Conservation (phyloP, 495 filamentous ascomycete genomes). For the Penicillium paradoxum region DNA sequence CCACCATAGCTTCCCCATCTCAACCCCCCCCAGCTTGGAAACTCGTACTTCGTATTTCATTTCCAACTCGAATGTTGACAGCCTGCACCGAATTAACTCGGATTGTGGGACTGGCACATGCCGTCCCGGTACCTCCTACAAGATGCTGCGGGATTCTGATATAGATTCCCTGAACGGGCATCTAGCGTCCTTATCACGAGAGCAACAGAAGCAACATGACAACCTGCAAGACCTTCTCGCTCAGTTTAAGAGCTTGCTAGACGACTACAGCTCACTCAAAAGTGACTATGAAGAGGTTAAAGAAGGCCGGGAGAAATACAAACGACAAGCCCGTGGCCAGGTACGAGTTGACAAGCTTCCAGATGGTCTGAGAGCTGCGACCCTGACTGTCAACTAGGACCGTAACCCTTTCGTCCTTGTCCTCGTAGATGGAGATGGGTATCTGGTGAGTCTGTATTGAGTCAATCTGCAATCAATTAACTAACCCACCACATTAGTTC, state of each 20-base stretch:
- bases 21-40: neutral
- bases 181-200: conserved; percentile 22
- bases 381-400: conserved; percentile 26
- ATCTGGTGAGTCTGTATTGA: conserved; percentile 30
- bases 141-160: conserved; percentile 39
- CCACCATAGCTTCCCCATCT: neutral
- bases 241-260: conserved; percentile 39
- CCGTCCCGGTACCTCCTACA: conserved; percentile 17
- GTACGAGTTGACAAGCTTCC: conserved; percentile 19
- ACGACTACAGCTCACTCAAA: conserved; percentile 48
- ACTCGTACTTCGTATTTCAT: neutral
- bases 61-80: conserved; percentile 11
- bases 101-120: conserved; percentile 21
- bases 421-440: conserved; percentile 59
- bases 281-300: conserved; percentile 56
- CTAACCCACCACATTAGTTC: conserved; percentile 33
- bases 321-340: conserved; percentile 47
- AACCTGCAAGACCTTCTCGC: conserved; percentile 33
- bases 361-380: neutral
- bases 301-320: conserved; percentile 49
- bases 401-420: conserved; percentile 58
- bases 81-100: neutral
- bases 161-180: conserved; percentile 30
- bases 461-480: neutral
- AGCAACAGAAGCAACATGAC: conserved; percentile 33